Evolutionary conservation across 108 stramenopile genomes (phyloP).

Genomic region (Epithemia pelagica): DNA sequence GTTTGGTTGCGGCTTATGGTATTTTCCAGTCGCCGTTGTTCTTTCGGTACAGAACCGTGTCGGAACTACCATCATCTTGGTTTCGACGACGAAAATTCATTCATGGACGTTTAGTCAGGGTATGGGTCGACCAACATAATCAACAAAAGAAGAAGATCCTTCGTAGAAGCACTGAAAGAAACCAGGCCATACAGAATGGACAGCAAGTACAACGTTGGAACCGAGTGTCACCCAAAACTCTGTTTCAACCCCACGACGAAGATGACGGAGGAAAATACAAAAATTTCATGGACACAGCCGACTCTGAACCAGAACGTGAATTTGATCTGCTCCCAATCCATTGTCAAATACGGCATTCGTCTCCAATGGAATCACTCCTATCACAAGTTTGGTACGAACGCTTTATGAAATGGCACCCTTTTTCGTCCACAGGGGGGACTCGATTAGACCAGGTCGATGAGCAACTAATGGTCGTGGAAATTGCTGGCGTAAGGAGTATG

Average conservation of each 20-base stretch:
- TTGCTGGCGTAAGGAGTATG: neutral
- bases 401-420: conserved; percentile 27
- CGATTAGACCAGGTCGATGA: neutral
- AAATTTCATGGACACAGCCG: too few relatives aligned
- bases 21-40: conserved; percentile 75
- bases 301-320: neutral
- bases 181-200: neutral
- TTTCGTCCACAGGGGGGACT: neutral
- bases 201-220: neutral
- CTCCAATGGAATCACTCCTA: conserved; percentile 52
- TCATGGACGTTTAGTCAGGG: conserved; percentile 56
- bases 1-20: conserved; percentile 59
- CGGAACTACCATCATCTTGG: conserved; percentile 43
- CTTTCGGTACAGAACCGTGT: conserved; percentile 63
- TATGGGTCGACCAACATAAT: conserved; percentile 12
- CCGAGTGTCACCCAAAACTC: neutral
- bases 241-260: neutral
- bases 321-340: conserved; percentile 14
- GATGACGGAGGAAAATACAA: neutral
- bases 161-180: neutral
- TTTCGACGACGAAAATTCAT: conserved; percentile 52
- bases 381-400: conserved; percentile 55
- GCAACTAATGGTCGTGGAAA: neutral
- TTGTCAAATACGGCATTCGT: conserved; percentile 54
- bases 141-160: neutral